Conservation (phyloP, 2,329 filamentous ascomycete species). For the Cercospora janseana region DNA sequence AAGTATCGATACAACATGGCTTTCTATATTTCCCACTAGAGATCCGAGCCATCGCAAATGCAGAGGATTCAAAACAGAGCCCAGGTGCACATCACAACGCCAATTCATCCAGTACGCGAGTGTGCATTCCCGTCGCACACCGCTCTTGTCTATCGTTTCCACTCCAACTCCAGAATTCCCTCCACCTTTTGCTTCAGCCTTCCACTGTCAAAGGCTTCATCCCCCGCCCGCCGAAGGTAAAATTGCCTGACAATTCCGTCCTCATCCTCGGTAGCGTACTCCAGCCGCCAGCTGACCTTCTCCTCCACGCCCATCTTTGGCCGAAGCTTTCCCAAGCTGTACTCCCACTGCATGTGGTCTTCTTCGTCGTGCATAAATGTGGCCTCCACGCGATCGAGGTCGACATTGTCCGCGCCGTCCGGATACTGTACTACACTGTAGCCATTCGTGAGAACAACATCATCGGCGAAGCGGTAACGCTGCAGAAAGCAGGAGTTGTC, state of each 20-base stretch:
- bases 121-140: no score
- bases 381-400: constrained; percentile 16
- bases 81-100: no score
- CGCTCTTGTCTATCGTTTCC: no score
- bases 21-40: no score
- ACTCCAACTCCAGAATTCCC: constrained; percentile 1
- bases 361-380: constrained; percentile 14
- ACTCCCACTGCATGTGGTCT: constrained; percentile 10
- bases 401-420: constrained; percentile 7
- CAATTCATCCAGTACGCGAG: no score
- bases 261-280: constrained; percentile 11
- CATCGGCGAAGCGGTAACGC: constrained; percentile 18
- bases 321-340: constrained; percentile 17
- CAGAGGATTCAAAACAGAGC: no score
- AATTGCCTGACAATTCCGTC: constrained; percentile 13
- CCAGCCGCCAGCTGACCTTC: constrained; percentile 19
- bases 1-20: no score
- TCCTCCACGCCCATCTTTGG: constrained; percentile 11
- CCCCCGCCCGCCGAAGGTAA: background rate
- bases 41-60: no score
- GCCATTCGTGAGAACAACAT: constrained; percentile 21
- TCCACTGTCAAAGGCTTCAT: background rate
- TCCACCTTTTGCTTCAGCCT: constrained; percentile 4
- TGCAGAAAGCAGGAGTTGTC: constrained; percentile 17
- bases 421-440: constrained; percentile 21